These are phyloP conservation scores for Candida chauliodis DNA, from an alignment of 805 yeast species.

Conservation along the genomic window DNA sequence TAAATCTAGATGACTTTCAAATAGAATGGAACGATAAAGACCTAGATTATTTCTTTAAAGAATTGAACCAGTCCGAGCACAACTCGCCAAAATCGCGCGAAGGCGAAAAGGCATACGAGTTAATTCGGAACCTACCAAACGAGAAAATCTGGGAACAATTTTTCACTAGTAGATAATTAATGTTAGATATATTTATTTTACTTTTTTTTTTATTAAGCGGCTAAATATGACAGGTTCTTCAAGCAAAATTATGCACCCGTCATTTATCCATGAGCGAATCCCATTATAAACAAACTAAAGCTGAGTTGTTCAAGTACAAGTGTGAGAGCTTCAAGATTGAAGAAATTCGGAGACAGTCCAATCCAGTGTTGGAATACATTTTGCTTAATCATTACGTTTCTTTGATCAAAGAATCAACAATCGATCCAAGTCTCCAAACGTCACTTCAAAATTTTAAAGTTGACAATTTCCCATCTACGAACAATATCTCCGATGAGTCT, in stretches of 20 bases:
- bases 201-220: background rate
- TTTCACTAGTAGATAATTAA: constrained; percentile 27
- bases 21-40: constrained; percentile 12
- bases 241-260: background rate
- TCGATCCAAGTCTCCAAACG: background rate
- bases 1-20: background rate
- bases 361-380: constrained; percentile 1
- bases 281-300: background rate
- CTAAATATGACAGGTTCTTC: too few relatives aligned
- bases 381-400: background rate
- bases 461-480: constrained; percentile 5
- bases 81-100: constrained; percentile 29
- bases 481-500: background rate
- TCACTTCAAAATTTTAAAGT: background rate
- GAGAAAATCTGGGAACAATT: constrained; percentile 71
- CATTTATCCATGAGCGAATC: background rate
- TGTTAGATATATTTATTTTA: background rate
- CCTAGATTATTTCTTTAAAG: constrained; percentile 47
- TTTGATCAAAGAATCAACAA: constrained; percentile 3
- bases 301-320: background rate
- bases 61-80: constrained; percentile 26
- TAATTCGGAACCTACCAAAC: constrained; percentile 60
- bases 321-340: background rate
- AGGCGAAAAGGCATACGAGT: constrained; percentile 54
- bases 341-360: background rate